phyloP scores from a whole-genome alignment of 331 rosid species.

The Quercus phellos region DNA sequence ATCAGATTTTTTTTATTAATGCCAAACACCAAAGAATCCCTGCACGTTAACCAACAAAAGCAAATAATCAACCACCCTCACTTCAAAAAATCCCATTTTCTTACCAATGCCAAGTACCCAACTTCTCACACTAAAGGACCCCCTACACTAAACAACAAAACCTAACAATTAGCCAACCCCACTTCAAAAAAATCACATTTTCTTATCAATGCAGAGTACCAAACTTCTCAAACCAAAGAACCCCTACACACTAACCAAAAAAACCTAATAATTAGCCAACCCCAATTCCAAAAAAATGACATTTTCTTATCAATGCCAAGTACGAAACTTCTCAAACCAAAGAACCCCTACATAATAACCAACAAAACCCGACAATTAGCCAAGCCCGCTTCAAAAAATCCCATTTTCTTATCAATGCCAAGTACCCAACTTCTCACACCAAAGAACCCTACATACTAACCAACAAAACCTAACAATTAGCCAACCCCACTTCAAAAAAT shows the following conservation, averaged over 20 bases:
- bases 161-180: neutral
- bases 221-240: constrained; percentile 32
- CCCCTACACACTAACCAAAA: constrained; percentile 22
- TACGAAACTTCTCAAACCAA: too few relatives aligned
- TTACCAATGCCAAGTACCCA: neutral
- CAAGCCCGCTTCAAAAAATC: neutral
- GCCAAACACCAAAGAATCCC: constrained; percentile 43
- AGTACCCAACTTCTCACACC: neutral
- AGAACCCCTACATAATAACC: neutral
- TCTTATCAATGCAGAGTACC: neutral
- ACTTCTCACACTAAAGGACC: too few relatives aligned
- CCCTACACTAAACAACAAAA: neutral
- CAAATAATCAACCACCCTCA: neutral
- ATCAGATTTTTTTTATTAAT: too few relatives aligned
- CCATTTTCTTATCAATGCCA: too few relatives aligned
- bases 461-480: neutral
- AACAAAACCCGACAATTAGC: neutral
- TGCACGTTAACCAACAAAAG: neutral
- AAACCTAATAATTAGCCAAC: neutral
- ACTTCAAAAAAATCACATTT: neutral
- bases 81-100: too few relatives aligned
- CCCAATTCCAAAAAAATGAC: too few relatives aligned
- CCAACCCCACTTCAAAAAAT: neutral
- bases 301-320: too few relatives aligned
- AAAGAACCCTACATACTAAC: neutral